Evolutionary conservation across 441 rosid genomes (phyloP), one percentile per base, ranked within the genome.

Genomic region (Brassica balearica): DNA sequence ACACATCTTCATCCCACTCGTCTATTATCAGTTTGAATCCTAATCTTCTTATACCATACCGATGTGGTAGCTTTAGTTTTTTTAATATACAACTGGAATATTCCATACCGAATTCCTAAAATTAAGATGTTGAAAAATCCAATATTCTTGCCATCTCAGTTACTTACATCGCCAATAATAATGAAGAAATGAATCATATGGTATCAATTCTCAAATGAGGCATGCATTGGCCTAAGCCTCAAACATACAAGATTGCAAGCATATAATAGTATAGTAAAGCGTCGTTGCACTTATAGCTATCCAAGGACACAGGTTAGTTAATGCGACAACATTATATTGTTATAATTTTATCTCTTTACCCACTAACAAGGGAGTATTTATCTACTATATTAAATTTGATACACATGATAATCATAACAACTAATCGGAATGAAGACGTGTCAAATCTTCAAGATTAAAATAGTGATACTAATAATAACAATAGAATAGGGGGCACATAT

Each of bases 381-480:
- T 32, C 38, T 32, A 32, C n/a, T 14, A 11, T 41, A 41, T 56
- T 66, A 8, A 58, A 25, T 65, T 27, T 32, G 15, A 32, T 73
- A 9, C 23, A 68, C 71, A 68, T 34, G 34, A 17, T 53, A 73
- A 68, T 68, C 67, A 51, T 73, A 36, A 27, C 67, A 51, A 62
- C 38, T 53, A 62, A 68, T 68, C 51, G 19, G 25, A 11, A 62
- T 3, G 60, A 62, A 68, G 78, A 79, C 78, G 82, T 73, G 82
- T 73, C 78, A 74, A 59, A 51, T 60, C 69, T 61, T 36, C 12
- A 59, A 67, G 59, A 73, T 41, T 73, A 36, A 51, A 62, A 73
- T 62, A 69, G 64, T 55, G 41, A 68, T 38, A 17, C 15, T 17
- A 1, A 51, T 60, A 41, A 72, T 59, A 61, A n/a, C n/a, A n/a